Evolutionary conservation across 2,329 filamentous ascomycete species (phyloP), one percentile per base, ranked within the genome.

Genomic region (Claviceps digitariae): DNA sequence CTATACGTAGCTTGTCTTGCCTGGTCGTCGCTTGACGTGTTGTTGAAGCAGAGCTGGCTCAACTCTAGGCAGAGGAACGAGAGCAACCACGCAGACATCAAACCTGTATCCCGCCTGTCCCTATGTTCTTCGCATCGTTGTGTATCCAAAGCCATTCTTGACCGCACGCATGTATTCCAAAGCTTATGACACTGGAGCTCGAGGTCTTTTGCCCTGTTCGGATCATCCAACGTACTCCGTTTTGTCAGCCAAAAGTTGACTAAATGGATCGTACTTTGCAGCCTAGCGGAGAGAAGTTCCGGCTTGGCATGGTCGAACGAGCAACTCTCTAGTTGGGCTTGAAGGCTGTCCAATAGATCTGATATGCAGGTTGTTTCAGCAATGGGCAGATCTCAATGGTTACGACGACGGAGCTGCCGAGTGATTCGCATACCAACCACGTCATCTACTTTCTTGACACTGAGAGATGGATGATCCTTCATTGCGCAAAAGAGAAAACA

Each of bases 61-160:
- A 78, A 70, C 45, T 84, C 80, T 15, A 95, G 70, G 53, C 91
- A 66, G 15, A 83, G 68, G 61, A 87, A 89, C 0, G 86, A 78
- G 59, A 90, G 71, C 2, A 76, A 64, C 44, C 77, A 72, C 13
- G 67, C 66, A 15, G 70, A 62, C 7, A 70, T 57, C 2, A 77
- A 58, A 29, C 74, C 59, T 48, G 69, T 44, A 50, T 43, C 7
- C 10, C 15, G 17, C 25, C 68, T 45, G 50, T 40, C 21, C 9
- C 17, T 25, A 21, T 52, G 57, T 1, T 60, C 55, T 0, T 62
- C 58, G 4, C 59, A 53, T 1, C 54, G 51, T 23, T 59, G 45
- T 27, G 61, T 54, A 13, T 48, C 57, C 46, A 17, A 58, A 41
- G 57, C 64, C 53, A 56, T 65, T 61, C 50, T 72, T 62, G 81